Evolutionary conservation across 495 filamentous ascomycete species (phyloP).

Genomic region (Rhypophila decipiens): DNA sequence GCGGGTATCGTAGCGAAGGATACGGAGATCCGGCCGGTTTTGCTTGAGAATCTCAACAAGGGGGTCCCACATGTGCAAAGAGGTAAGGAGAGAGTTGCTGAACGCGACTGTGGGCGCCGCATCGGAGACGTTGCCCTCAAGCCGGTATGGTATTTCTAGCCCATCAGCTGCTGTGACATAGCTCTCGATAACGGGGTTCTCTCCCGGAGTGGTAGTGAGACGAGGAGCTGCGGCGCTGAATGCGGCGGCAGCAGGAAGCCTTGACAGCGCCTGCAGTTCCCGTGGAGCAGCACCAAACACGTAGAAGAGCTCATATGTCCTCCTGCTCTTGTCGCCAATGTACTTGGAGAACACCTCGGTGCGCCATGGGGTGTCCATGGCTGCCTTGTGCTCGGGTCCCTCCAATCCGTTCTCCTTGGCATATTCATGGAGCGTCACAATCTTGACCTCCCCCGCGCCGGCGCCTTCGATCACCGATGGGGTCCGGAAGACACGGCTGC

Average conservation of each 20-base stretch:
- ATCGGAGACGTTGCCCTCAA: conserved; percentile 64
- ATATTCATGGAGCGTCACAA: conserved; percentile 68
- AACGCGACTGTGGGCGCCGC: conserved; percentile 63
- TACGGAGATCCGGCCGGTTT: conserved; percentile 56
- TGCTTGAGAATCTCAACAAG: conserved; percentile 55
- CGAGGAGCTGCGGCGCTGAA: conserved; percentile 50
- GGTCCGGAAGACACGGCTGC: conserved; percentile 59
- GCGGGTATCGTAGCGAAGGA: conserved; percentile 66
- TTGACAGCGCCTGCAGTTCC: conserved; percentile 49
- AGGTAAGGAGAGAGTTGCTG: conserved; percentile 68
- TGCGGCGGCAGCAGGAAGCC: conserved; percentile 24
- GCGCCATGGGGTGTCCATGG: conserved; percentile 52
- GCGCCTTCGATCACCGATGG: conserved; percentile 38
- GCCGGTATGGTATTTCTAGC: conserved; percentile 58
- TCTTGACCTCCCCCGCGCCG: conserved; percentile 37
- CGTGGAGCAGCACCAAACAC: conserved; percentile 68
- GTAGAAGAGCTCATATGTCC: conserved; percentile 66
- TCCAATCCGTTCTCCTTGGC: conserved; percentile 55
- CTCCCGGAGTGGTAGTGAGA: conserved; percentile 37
- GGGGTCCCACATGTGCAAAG: conserved; percentile 69
- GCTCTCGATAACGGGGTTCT: conserved; percentile 51
- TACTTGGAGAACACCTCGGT: conserved; percentile 49
- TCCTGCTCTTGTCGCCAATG: conserved; percentile 47
- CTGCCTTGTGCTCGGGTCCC: conserved; percentile 56
- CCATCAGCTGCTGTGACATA: conserved; percentile 66